Base-by-base conservation (phyloP, 257 asterid species). In the Cordia subcordata region DNA sequence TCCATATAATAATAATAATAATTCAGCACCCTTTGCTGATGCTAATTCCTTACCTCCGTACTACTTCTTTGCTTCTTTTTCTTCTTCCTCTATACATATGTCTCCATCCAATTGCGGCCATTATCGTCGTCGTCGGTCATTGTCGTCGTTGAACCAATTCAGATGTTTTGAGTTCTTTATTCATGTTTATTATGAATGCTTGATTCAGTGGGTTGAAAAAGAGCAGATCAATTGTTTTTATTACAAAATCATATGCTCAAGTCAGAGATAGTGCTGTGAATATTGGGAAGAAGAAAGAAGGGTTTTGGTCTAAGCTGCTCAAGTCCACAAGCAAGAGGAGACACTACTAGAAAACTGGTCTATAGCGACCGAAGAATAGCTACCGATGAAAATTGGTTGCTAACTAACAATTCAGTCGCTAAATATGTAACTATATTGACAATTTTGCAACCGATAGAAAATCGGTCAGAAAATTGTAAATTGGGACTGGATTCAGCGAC, bases 151-250 rank as follows among this genome's bases (percentile, higher is more conserved):
- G 73, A 16, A 73, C 75, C 11, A 74, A 85, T 3, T 81, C 77
- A 12, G 57, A 53, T 53, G 57, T 23, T 53, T 21, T 53, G 11
- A 53, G 45, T 79, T 10, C 57, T 51, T 53, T 81, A 58, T 22
- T 67, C 68, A 17, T 69, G 23, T n/a, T n/a, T 23, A 19, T 13
- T 53, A 53, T 13, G 4, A 53, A 33, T 33, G 38, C n/a, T n/a
- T n/a, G 57, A 15, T 1, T 4, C 38, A 33, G 2, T 53, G 54
- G 54, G 5, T 19, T 82, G 80, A 77, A 72, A 27, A 86, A 86
- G 81, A 79, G 92, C 55, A 77, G 82, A 65, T 86, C 95, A 1
- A 74, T 84, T 54, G 84, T 77, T 52, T 77, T 67, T 70, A 85
- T 75, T 5, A 54, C 77, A 53, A 33, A 38, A 20, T 35, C 54